These are phyloP conservation scores for Sarocladiaceae sp. DNA, from an alignment of 2,329 filamentous ascomycete genomes.

Conservation along the genomic window DNA sequence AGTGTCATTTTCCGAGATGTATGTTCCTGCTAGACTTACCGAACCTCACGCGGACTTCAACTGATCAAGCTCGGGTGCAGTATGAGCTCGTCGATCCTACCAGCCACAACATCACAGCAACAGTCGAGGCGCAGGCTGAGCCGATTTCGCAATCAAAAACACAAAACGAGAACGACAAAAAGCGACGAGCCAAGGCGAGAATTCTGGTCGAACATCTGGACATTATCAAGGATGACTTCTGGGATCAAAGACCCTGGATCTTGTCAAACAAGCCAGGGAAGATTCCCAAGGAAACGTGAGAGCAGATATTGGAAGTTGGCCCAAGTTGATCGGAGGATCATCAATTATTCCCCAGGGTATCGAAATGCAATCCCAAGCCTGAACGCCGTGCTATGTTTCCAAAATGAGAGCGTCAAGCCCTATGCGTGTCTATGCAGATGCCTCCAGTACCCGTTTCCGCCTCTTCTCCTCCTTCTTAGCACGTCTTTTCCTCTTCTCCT, in stretches of 20 bases:
- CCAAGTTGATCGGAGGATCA: neutral
- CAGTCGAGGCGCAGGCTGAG: constrained; percentile 46
- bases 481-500: constrained; percentile 43
- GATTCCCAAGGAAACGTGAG: constrained; percentile 53
- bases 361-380: constrained; percentile 7
- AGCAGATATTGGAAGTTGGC: neutral
- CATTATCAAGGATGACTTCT: constrained; percentile 94
- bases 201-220: constrained; percentile 84
- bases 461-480: constrained; percentile 40
- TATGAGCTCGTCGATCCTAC: constrained; percentile 66
- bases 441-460: constrained; percentile 28
- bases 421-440: neutral
- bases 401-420: neutral
- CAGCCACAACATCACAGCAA: constrained; percentile 40
- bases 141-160: constrained; percentile 64
- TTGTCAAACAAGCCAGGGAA: constrained; percentile 70
- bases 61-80: constrained; percentile 31
- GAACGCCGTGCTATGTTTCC: constrained; percentile 11
- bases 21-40: constrained; percentile 25
- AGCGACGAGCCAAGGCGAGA: constrained; percentile 72
- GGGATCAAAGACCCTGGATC: constrained; percentile 82
- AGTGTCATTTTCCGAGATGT: constrained; percentile 85
- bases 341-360: constrained; percentile 9
- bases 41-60: constrained; percentile 20
- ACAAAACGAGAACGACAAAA: constrained; percentile 79